Conservation (phyloP, 1,284 basidiomycete genomes). For the Puccinia novopanici region DNA sequence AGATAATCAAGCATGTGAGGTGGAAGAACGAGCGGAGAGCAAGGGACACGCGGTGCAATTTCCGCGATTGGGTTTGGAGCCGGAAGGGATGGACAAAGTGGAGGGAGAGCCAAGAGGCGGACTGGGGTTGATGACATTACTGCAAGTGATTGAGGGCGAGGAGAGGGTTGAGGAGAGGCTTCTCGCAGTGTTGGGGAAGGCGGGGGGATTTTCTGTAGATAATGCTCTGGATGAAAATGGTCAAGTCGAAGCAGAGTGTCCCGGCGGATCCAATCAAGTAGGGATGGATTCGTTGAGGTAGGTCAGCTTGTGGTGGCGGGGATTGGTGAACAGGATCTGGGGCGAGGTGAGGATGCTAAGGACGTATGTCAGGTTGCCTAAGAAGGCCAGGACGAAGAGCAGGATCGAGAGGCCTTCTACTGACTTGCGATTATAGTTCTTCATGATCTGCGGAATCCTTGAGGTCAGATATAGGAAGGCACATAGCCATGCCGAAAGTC, state of each 20-base stretch:
- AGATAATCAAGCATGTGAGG: background rate
- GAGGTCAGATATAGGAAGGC: constrained; percentile 35
- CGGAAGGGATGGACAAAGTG: background rate
- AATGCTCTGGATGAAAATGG: constrained; percentile 35
- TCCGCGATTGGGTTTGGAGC: background rate
- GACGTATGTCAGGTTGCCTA: constrained; percentile 40
- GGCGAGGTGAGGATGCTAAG: constrained; percentile 36
- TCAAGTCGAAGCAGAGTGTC: constrained; percentile 40
- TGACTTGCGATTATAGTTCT: constrained; percentile 33
- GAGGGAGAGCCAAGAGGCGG: background rate
- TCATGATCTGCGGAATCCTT: constrained; percentile 39
- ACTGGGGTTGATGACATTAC: background rate
- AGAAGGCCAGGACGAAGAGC: constrained; percentile 42
- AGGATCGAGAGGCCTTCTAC: constrained; percentile 40
- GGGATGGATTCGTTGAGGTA: constrained; percentile 20
- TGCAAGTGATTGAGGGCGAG: constrained; percentile 2
- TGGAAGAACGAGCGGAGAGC: background rate
- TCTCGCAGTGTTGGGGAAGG: background rate
- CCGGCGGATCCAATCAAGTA: constrained; percentile 39
- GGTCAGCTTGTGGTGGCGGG: background rate
- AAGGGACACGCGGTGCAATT: background rate
- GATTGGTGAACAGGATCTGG: background rate
- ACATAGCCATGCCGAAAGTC: constrained; percentile 42
- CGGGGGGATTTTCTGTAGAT: background rate
- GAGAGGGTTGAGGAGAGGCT: background rate